Base-by-base conservation (phyloP, 805 yeast species). In the Phaffomyces antillensis region DNA sequence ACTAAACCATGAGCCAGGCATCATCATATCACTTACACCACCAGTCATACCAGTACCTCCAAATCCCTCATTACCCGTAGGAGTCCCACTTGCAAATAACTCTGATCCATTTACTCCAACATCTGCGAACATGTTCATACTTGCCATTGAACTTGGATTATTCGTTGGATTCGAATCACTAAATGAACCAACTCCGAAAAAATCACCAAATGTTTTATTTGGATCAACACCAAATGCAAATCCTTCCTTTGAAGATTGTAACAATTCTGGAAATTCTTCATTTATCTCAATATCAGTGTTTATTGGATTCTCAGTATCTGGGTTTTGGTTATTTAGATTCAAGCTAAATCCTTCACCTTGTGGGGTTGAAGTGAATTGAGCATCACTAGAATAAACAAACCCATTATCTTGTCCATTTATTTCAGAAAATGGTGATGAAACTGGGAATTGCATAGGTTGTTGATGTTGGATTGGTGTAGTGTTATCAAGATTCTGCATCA, bases 1-100 rank as follows among this genome's bases (percentile, higher is more conserved):
- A 38, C 39, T 49, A 37, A 56, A 56, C 62, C 62, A 58, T n/a
- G 48, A 51, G 3, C 52, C 54, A 12, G 46, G 43, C 49, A 56
- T 44, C 55, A 56, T 40, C 12, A 36, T 41, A 23, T 50, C 39
- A 41, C 28, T 15, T 12, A 33, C 30, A 3, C 40, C 34, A 18
- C 26, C 26, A 13, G 30, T 20, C 15, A 33, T 16, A 18, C 34
- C 35, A 15, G 1, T 13, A 9, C 6, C 18, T 11, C 33, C 31
- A 20, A 26, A 28, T 5, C 24, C 38, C 11, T 40, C 48, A 18
- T 12, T 23, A 25, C 25, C 36, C 8, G 25, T 24, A 16, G 30
- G 2, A 28, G 12, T 9, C 13, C 41, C 42, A 28, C 25, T 18
- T 32, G 35, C 16, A n/a, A 36, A 30, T 7, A 36, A 23, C 2